A percentile compares a stretch with the other conserved stretches of the same genome.
Conservation (phyloP, 1,284 basidiomycete species). For the Crucibulum parvulum region DNA sequence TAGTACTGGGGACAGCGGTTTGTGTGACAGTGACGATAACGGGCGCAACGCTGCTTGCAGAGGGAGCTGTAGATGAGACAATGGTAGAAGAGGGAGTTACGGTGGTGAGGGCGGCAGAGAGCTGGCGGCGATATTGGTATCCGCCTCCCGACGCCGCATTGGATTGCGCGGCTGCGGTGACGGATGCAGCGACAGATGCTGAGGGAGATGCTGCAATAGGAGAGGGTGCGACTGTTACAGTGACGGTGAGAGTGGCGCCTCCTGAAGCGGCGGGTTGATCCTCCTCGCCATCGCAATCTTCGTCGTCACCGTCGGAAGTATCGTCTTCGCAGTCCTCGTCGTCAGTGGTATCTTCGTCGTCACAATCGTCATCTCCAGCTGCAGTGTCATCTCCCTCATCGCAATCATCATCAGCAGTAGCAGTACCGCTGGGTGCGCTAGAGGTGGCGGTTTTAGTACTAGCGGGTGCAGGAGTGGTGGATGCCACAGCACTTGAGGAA, state of each 20-base stretch:
- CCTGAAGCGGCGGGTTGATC: slow-evolving; percentile 7
- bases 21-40: slow-evolving; percentile 15
- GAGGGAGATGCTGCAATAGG: slow-evolving; percentile 6
- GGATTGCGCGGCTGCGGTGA: slow-evolving; percentile 1
- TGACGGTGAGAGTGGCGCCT: not conserved
- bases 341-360: slow-evolving; percentile 9
- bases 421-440: slow-evolving; percentile 1
- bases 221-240: not conserved
- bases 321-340: slow-evolving; percentile 22
- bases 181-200: not conserved
- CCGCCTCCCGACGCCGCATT: slow-evolving; percentile 1
- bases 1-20: not conserved
- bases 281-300: slow-evolving; percentile 18
- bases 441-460: slow-evolving; percentile 5
- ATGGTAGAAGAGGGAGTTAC: not conserved
- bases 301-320: slow-evolving; percentile 15
- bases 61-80: not conserved
- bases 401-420: slow-evolving; percentile 7
- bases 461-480: not conserved
- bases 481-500: slow-evolving; percentile 5
- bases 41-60: slow-evolving; percentile 6
- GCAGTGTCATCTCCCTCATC: slow-evolving; percentile 10
- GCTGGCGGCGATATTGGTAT: slow-evolving; percentile 3
- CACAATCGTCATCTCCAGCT: slow-evolving; percentile 13
- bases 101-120: not conserved